Evolutionary conservation across 257 asterid genomes (phyloP).

Genomic region (Lantana camara): DNA sequence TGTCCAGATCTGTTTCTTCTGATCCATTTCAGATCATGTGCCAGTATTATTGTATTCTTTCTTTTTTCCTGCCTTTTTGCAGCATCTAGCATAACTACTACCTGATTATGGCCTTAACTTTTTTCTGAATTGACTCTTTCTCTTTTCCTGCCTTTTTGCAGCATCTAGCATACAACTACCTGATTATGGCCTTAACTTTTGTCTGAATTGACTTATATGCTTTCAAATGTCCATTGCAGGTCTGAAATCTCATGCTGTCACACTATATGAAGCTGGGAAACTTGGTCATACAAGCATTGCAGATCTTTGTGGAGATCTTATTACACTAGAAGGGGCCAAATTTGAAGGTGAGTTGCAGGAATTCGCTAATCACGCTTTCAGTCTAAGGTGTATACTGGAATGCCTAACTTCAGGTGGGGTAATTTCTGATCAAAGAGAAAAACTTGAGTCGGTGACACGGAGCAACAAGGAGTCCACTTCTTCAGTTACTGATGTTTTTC

Average conservation of each 20-base stretch:
- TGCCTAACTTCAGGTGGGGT: constrained; percentile 93
- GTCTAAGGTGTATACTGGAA: constrained; percentile 91
- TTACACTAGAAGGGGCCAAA: constrained; percentile 88
- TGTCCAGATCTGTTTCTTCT: constrained; percentile 17
- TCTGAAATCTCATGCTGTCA: constrained; percentile 96
- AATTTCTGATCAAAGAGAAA: constrained; percentile 51
- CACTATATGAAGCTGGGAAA: constrained; percentile 97
- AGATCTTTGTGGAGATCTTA: constrained; percentile 93
- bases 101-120: no score
- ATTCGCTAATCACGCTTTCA: constrained; percentile 98
- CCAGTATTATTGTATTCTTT: constrained; percentile 18
- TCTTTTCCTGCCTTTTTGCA: no score
- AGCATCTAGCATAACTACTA: no score
- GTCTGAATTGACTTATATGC: constrained; percentile 23
- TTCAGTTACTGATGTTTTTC: constrained; percentile 35
- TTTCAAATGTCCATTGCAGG: constrained; percentile 51
- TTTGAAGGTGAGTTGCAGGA: constrained; percentile 99
- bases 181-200: constrained; percentile 23
- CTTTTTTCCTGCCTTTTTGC: constrained; percentile 18
- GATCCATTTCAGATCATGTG: constrained; percentile 2
- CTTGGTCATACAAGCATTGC: constrained; percentile 85
- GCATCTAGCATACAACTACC: constrained; percentile 13
- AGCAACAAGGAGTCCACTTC: constrained; percentile 49
- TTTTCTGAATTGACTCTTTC: no score
- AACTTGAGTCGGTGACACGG: constrained; percentile 35